Evolutionary conservation across 169 alveolate genomes (phyloP).

Genomic region (Condylostoma magnum): DNA sequence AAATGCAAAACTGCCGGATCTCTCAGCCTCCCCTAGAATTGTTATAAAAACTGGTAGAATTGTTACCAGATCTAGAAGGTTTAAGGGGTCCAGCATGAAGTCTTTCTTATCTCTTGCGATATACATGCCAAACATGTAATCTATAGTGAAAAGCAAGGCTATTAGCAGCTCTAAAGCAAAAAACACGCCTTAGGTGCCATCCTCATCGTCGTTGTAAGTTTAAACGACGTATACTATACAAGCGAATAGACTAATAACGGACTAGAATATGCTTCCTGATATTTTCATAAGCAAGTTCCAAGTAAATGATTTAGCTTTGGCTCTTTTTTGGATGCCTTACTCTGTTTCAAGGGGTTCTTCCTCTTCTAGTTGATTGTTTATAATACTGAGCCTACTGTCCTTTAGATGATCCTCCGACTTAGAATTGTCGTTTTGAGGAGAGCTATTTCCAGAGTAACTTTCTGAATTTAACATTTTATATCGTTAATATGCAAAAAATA

Average conservation of each 20-base stretch:
- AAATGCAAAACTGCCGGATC: slow-evolving; percentile 30
- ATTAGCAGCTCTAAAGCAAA: slow-evolving; percentile 10
- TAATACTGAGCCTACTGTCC: too few species aligned
- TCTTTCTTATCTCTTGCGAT: slow-evolving; percentile 23
- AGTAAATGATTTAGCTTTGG: not conserved
- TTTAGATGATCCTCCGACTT: too few species aligned
- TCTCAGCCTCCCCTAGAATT: not conserved
- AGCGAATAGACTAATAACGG: slow-evolving; percentile 32
- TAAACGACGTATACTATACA: slow-evolving; percentile 35
- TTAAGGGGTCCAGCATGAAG: slow-evolving; percentile 30
- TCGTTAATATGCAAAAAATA: too few species aligned
- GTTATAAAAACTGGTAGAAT: slow-evolving; percentile 27
- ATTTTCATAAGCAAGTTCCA: slow-evolving; percentile 21
- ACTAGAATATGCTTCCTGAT: slow-evolving; percentile 28
- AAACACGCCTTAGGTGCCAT: not conserved
- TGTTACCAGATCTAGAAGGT: slow-evolving; percentile 28
- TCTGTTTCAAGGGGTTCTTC: too few species aligned
- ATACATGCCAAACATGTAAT: slow-evolving; percentile 30
- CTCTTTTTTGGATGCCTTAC: too few species aligned
- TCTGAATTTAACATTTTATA: too few species aligned
- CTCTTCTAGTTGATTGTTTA: too few species aligned
- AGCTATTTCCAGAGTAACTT: too few species aligned
- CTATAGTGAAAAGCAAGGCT: slow-evolving; percentile 29
- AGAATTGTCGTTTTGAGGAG: too few species aligned
- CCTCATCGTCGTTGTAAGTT: not conserved